Evolutionary conservation across 202 grass and related monocot genomes (phyloP), one percentile per base, ranked within the genome.

Genomic region (Carex sylvatica): DNA sequence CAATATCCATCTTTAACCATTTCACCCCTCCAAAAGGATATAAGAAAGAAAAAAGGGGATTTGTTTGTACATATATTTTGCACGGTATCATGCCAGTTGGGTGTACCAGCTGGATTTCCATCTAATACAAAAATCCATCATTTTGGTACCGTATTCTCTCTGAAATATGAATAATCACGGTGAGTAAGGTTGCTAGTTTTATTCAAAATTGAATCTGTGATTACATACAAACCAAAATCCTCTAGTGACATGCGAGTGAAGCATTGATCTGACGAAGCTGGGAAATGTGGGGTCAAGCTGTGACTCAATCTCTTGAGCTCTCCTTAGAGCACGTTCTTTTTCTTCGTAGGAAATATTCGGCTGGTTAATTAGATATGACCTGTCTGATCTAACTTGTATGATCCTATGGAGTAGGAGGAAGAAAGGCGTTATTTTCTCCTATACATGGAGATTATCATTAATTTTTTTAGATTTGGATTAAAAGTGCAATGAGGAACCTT

Each of bases 221-320:
- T 16, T 75, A 92, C 88, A 83, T 79, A 95, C 93, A 91, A 95
- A 81, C 90, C 90, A 93, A 64, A 95, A 95, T 51, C 88, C 93
- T 82, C 82, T 74, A 26, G 88, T 91, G 59, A 93, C 90, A 75
- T 95, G 93, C 18, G 93, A 95, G 40, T 95, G 88, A 63, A 95
- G 40, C 90, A 95, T 95, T 78, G 86, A 74, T 79, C 92, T 95
- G 75, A 95, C 83, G 78, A 95, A 95, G 85, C 84, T 85, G 24
- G 90, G 90, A 44, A 89, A 84, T 30, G 60, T 54, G 35, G 86
- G 82, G 63, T 92, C 88, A 31, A 95, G 84, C 6, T 89, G 63
- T 24, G 86, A 84, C 86, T 95, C 88, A 26, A 95, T 60, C 61
- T 95, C 88, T 89, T 95, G 86, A 5, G 93, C 90, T 83, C 91